phyloP scores from a whole-genome alignment of 73 alveolate genomes.

The Symbiodinium natans region DNA sequence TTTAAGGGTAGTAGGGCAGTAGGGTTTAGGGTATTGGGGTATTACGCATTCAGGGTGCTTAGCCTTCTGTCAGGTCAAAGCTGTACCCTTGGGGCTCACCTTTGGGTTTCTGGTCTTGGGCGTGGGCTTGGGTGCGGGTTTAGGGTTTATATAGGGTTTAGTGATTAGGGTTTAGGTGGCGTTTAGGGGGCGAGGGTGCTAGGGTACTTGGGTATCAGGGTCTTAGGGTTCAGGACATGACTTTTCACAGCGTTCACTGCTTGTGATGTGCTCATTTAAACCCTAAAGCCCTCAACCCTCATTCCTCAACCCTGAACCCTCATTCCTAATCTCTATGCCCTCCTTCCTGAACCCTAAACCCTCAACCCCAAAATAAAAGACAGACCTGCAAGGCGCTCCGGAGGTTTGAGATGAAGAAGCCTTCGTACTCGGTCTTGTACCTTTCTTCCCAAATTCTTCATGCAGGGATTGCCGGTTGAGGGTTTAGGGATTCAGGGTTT shows the following conservation, averaged over 20 bases:
- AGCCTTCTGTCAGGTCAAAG: not conserved
- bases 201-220: not conserved
- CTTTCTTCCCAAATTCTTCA: not conserved
- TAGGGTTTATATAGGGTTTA: not conserved
- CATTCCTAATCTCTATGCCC: not conserved
- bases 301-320: not conserved
- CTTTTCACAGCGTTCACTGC: not conserved
- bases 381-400: constrained; percentile 75
- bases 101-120: no score
- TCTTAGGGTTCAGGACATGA: no score
- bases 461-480: not conserved
- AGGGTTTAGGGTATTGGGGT: not conserved
- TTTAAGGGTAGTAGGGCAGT: not conserved
- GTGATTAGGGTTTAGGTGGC: not conserved
- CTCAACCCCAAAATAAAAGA: no score
- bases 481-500: not conserved
- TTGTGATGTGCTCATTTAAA: no score
- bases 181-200: no score
- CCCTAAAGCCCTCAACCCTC: no score
- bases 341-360: no score
- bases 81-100: not conserved
- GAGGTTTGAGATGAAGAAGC: constrained; percentile 64
- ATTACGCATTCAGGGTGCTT: no score
- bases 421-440: constrained; percentile 83
- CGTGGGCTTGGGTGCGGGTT: no score